These are phyloP conservation scores for Mucor saturninus DNA, from an alignment of 371 early-diverging fungal species.

Conservation along the genomic window DNA sequence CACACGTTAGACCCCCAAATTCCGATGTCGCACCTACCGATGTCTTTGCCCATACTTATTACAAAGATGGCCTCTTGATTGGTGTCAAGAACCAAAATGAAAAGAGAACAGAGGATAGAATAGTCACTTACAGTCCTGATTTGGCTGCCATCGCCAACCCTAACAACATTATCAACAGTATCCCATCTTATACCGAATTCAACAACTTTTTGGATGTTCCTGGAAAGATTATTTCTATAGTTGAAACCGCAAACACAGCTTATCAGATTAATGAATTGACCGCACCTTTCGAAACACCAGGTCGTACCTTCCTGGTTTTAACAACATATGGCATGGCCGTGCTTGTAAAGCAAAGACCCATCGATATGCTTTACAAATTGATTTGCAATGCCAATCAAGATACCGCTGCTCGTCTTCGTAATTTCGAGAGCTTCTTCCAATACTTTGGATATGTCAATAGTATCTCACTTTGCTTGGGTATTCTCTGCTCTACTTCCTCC, in stretches of 20 bases:
- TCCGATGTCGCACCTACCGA: constrained; percentile 19
- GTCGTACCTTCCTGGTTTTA: constrained; percentile 74
- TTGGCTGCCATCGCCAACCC: constrained; percentile 52
- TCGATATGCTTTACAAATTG: constrained; percentile 71
- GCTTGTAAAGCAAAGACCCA: constrained; percentile 75
- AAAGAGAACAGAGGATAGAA: constrained; percentile 64
- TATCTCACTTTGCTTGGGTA: constrained; percentile 18
- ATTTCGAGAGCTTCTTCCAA: constrained; percentile 59
- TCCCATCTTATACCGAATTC: constrained; percentile 28
- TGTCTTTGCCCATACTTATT: constrained; percentile 63
- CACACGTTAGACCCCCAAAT: constrained; percentile 72
- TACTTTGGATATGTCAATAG: constrained; percentile 49
- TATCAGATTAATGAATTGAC: constrained; percentile 68
- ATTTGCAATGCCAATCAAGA: constrained; percentile 25
- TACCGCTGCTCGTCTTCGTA: constrained; percentile 34
- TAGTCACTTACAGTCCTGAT: constrained; percentile 67
- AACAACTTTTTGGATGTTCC: constrained; percentile 45
- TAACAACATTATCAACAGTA: constrained; percentile 11
- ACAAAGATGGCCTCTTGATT: constrained; percentile 67
- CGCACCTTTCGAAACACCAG: constrained; percentile 54
- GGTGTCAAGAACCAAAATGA: constrained; percentile 53
- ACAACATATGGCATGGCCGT: constrained; percentile 77
- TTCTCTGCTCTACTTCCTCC: constrained; percentile 9
- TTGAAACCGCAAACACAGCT: constrained; percentile 47
- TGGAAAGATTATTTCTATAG: constrained; percentile 82